Base-by-base conservation (phyloP, 208 protist genomes). In the Acanthamoeba sp. region DNA sequence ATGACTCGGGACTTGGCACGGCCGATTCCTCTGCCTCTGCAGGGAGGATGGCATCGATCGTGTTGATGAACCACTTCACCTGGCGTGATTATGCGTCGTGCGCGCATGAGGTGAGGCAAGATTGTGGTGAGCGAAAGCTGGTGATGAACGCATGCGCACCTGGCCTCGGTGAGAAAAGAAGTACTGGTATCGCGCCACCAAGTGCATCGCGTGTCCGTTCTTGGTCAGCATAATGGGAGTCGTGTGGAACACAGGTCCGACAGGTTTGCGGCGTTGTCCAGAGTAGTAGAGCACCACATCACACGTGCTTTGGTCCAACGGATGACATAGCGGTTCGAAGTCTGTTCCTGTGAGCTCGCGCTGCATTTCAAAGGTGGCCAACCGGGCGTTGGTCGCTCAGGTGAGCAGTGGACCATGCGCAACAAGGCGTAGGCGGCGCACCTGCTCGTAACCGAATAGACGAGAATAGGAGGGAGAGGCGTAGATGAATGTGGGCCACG, bases 211-310 rank as follows among this genome's bases (percentile, higher is more conserved):
- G 40, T 38, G 73, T 1, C 73, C 73, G 5, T 12, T 36, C 73
- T 84, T 84, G 32, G 73, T 52, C 40, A 84, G 24, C 73, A 84
- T 84, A 20, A 84, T 27, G 20, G 73, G 73, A 14, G 73, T 50
- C 6, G 40, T 36, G 2, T 36, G 34, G 27, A 52, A 84, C 7
- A 84, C 40, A n/a, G 34, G 73, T 3, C 73, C 73, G 16, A 84
- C 20, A 1, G 64, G 16, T 14, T 55, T 9, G 22, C 10, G 66
- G n/a, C 62, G 27, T 32, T 18, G 40, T 24, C 7, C 27, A 5
- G 73, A 1, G 40, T 84, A 84, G 24, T 52, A 52, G 6, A 10
- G 0, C 22, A 20, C 38, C 1, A 52, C 38, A 14, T 32, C 32
- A 32, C 73, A 76, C 0, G 66, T 38, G n/a, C 9, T 20, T 0